These are phyloP conservation scores for Alternaria novae-zelandiae DNA, from an alignment of 2,329 filamentous ascomycete species.

Conservation along the genomic window DNA sequence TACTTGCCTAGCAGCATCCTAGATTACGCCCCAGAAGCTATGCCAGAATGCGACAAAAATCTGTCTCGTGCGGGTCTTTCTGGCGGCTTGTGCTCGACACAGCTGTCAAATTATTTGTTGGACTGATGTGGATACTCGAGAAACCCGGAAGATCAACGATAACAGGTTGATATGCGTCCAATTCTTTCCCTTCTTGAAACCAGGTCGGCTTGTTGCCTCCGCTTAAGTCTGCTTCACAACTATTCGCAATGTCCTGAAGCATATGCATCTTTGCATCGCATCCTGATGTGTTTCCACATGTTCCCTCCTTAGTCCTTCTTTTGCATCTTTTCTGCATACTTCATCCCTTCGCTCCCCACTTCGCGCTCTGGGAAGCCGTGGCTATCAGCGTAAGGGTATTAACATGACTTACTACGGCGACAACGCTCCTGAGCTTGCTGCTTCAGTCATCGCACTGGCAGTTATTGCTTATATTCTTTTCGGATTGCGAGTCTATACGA, in stretches of 20 bases:
- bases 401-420: conserved; percentile 11
- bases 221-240: neutral
- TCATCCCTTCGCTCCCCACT: neutral
- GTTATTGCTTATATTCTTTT: conserved; percentile 7
- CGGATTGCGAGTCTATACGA: conserved; percentile 11
- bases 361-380: neutral
- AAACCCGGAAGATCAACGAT: conserved; percentile 5
- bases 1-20: conserved; percentile 6
- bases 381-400: neutral
- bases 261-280: neutral
- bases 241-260: neutral
- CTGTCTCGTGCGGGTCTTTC: conserved; percentile 4
- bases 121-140: conserved; percentile 1
- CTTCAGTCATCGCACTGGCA: conserved; percentile 5
- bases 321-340: neutral
- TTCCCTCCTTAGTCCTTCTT: neutral
- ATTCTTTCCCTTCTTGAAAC: conserved; percentile 2
- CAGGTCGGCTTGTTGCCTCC: neutral
- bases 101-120: conserved; percentile 1
- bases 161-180: conserved; percentile 1
- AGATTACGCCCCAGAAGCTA: neutral
- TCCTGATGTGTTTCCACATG: neutral
- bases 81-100: neutral
- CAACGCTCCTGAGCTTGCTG: conserved; percentile 9
- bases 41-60: conserved; percentile 6